These are phyloP conservation scores for Ilyonectria robusta DNA, from an alignment of 2,329 filamentous ascomycete genomes.

Conservation along the genomic window DNA sequence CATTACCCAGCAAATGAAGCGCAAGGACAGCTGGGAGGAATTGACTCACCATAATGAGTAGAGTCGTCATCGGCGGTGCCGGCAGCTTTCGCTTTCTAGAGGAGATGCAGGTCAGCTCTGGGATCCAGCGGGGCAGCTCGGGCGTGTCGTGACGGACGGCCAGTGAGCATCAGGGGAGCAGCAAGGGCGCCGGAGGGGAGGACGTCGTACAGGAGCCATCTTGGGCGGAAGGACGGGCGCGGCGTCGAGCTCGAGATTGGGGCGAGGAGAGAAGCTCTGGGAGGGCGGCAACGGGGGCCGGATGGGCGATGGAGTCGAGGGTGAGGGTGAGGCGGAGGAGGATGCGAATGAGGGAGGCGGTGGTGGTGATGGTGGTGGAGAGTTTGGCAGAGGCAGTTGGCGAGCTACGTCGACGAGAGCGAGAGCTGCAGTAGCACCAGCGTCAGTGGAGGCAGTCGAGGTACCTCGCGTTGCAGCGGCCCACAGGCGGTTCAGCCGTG, in stretches of 20 bases:
- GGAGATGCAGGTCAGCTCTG: constrained; percentile 35
- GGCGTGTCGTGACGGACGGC: constrained; percentile 32
- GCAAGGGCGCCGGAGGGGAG: constrained; percentile 33
- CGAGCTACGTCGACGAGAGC: constrained; percentile 54
- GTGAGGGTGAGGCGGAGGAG: constrained; percentile 50
- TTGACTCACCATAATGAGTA: constrained; percentile 56
- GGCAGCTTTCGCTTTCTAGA: constrained; percentile 45
- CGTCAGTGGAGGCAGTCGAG: constrained; percentile 7
- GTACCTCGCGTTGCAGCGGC: constrained; percentile 13
- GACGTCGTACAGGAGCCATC: constrained; percentile 69
- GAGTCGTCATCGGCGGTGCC: constrained; percentile 56
- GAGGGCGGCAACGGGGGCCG: constrained; percentile 50
- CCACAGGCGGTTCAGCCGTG: constrained; percentile 18
- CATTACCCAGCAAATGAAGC: constrained; percentile 24
- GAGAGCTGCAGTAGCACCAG: constrained; percentile 44
- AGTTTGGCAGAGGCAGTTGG: constrained; percentile 58
- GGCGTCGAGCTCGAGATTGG: constrained; percentile 44
- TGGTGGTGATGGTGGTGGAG: constrained; percentile 57
- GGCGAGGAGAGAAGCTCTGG: constrained; percentile 44
- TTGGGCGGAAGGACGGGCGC: constrained; percentile 55
- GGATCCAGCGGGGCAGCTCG: constrained; percentile 28
- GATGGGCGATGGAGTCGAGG: constrained; percentile 49
- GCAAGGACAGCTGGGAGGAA: constrained; percentile 7
- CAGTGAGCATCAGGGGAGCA: constrained; percentile 29
- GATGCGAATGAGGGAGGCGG: constrained; percentile 51